A percentile compares a stretch with the other conserved stretches of the same genome.
Conservation (phyloP, 2,329 filamentous ascomycete species). For the Scedosporium minutisporum region DNA sequence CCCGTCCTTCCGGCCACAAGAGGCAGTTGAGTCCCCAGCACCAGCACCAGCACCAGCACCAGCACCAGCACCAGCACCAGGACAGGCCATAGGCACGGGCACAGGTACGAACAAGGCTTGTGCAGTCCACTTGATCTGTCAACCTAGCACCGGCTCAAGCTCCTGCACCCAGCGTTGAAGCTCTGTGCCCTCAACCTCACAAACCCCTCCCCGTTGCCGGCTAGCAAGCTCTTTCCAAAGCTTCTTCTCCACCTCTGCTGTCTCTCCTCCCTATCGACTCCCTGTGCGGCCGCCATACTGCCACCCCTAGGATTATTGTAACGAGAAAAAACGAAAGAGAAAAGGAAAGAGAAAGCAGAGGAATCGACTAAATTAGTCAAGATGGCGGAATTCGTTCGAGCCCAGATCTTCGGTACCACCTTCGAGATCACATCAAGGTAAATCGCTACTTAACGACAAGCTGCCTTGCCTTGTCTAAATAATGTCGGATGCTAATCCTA, state of each 20-base stretch:
- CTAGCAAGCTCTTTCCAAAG: not conserved
- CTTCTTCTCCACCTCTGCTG: not conserved
- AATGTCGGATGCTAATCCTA: not conserved
- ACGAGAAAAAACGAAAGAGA: not conserved
- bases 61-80: too few species aligned
- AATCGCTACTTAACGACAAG: conserved; percentile 10
- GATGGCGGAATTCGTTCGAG: conserved; percentile 99
- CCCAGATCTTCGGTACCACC: conserved; percentile 98
- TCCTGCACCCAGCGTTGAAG: not conserved
- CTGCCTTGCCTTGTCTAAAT: not conserved
- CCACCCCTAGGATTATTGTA: not conserved
- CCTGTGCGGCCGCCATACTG: not conserved
- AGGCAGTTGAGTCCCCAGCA: too few species aligned
- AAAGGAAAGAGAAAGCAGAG: not conserved
- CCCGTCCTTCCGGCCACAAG: too few species aligned
- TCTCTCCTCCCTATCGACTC: not conserved
- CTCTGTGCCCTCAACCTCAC: not conserved
- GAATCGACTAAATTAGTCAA: conserved; percentile 36
- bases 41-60: too few species aligned
- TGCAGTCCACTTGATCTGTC: not conserved
- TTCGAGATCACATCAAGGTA: conserved; percentile 99
- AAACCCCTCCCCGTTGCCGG: not conserved
- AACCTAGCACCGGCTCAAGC: not conserved
- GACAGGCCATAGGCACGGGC: too few species aligned
- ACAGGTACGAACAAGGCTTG: not conserved